phyloP scores from a whole-genome alignment of 352 stramenopile genomes.

The Achlya hypogyna region DNA sequence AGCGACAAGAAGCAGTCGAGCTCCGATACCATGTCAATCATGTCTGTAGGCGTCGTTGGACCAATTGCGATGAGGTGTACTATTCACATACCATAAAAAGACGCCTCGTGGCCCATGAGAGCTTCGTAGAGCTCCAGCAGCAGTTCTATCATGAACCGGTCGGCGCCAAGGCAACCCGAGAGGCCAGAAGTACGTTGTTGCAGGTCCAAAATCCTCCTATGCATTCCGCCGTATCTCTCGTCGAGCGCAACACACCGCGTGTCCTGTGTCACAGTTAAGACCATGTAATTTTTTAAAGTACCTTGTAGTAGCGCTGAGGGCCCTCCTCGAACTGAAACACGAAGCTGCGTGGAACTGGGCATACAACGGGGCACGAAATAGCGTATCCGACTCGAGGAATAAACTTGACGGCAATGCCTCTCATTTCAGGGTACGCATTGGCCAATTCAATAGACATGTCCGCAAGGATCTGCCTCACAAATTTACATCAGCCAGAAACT shows the following conservation, averaged over 20 bases:
- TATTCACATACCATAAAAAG: slow-evolving; percentile 41
- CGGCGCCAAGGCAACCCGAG: too few species aligned
- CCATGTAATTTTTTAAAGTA: slow-evolving; percentile 20
- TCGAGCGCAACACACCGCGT: slow-evolving; percentile 71
- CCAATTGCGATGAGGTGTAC: not conserved
- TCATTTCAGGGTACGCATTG: slow-evolving; percentile 56
- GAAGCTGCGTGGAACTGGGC: slow-evolving; percentile 50
- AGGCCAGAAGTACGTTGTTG: slow-evolving; percentile 42
- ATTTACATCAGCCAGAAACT: not conserved
- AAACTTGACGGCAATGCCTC: slow-evolving; percentile 75
- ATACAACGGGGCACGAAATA: slow-evolving; percentile 64
- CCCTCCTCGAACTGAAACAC: slow-evolving; percentile 84
- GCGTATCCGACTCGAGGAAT: slow-evolving; percentile 84
- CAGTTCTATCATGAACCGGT: slow-evolving; percentile 34
- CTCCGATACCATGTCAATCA: slow-evolving; percentile 49
- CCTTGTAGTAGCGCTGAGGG: slow-evolving; percentile 82
- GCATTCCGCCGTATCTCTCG: slow-evolving; percentile 71
- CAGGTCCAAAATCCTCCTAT: slow-evolving; percentile 75
- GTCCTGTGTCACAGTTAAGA: slow-evolving; percentile 31
- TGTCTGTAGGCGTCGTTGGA: slow-evolving; percentile 35
- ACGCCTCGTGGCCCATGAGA: slow-evolving; percentile 58
- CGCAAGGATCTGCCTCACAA: slow-evolving; percentile 51
- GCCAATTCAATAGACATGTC: slow-evolving; percentile 77
- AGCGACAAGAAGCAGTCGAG: slow-evolving; percentile 70
- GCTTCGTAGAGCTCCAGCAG: slow-evolving; percentile 64